Conservation (phyloP, 2,329 filamentous ascomycete genomes). For the Beauveria asiatica region DNA sequence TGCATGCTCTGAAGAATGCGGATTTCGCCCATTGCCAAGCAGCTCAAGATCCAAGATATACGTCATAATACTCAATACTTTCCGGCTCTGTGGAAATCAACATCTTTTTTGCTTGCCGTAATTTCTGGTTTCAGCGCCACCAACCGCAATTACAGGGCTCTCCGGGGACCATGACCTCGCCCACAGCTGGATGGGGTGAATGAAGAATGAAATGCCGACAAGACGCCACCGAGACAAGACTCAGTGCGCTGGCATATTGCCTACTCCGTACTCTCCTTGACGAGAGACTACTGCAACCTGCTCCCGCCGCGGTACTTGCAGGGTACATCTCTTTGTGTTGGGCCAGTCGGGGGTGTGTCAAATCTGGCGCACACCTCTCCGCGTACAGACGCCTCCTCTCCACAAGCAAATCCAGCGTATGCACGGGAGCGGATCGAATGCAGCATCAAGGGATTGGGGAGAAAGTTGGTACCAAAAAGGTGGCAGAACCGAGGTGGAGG, state of each 20-base stretch:
- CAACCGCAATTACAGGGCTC: background rate
- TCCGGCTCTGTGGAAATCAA: background rate
- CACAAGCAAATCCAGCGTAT: background rate
- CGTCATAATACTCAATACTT: background rate
- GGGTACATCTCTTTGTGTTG: background rate
- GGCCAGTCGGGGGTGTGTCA: background rate
- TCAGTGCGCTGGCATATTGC: background rate
- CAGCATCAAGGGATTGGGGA: background rate
- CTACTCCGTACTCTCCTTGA: background rate
- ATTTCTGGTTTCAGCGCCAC: background rate
- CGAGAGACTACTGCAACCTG: background rate
- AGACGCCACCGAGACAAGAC: background rate
- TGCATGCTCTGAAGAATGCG: background rate
- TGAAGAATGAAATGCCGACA: background rate
- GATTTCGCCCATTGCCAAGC: background rate
- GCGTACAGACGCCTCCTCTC: background rate
- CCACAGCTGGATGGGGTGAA: background rate
- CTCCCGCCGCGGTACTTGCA: background rate
- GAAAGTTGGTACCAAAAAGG: background rate
- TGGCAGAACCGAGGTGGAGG: background rate
- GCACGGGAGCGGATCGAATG: background rate
- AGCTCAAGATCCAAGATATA: background rate
- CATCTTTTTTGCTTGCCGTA: background rate
- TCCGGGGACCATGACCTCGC: background rate
- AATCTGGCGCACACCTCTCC: background rate